Evolutionary conservation across 2,329 filamentous ascomycete genomes (phyloP).

Genomic region (Fusarium compactum): DNA sequence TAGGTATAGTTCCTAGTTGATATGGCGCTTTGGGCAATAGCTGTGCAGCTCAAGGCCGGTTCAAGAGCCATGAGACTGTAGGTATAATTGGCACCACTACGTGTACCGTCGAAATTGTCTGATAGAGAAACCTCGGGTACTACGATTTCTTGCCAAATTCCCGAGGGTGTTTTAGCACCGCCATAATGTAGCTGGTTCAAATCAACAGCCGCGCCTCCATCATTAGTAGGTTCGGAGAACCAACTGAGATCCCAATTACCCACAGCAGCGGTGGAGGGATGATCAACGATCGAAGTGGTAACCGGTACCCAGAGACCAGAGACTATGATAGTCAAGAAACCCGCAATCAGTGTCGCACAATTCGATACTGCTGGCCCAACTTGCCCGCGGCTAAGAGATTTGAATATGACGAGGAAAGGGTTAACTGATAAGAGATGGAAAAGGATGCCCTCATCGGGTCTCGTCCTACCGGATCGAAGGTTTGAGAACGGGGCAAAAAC

Average conservation of each 20-base stretch:
- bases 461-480: background rate
- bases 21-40: background rate
- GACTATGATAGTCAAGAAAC: constrained; percentile 6
- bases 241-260: background rate
- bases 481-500: background rate
- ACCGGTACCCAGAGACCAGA: constrained; percentile 6
- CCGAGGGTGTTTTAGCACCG: background rate
- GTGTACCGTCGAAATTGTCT: background rate
- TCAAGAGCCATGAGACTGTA: background rate
- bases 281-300: background rate
- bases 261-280: background rate
- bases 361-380: background rate
- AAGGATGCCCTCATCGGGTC: background rate
- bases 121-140: background rate
- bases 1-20: background rate
- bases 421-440: background rate
- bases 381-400: background rate
- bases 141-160: background rate
- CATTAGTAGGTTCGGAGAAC: background rate
- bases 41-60: background rate
- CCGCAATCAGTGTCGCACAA: background rate
- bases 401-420: background rate
- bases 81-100: background rate
- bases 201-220: background rate
- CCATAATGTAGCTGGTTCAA: background rate